Evolutionary conservation across 345 rosid genomes (phyloP), one percentile per base, ranked within the genome.

Genomic region (Cardamine occulta): DNA sequence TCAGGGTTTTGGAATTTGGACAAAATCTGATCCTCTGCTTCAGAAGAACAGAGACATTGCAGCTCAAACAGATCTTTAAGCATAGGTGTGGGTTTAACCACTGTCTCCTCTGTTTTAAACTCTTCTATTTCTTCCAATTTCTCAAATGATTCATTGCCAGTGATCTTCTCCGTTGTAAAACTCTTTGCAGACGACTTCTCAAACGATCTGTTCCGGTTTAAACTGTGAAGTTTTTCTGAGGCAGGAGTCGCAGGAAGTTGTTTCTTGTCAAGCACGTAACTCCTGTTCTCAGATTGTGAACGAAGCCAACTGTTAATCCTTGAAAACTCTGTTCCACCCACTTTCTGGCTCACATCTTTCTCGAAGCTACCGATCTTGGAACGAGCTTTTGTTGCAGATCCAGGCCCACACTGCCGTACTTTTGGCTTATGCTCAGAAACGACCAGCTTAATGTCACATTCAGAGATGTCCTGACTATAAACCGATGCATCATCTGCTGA

Each of bases 401-500:
- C 24, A 28, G 58, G 61, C 6, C 66, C 44, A 56, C 9, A 47
- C 45, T 68, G 4, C 8, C 3, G 47, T 37, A 70, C 58, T 47
- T 59, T 78, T 47, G 74, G 70, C 69, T 81, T 75, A 31, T 81
- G 77, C 40, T 66, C 80, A 42, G 82, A 59, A 14, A 67, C 80
- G 4, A 75, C 81, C 68, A 70, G 47, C 78, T 82, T 86, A 11
- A 79, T 71, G 11, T 90, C 93, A 19, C 82, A 79, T 64, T 88
- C 93, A 47, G 84, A 79, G 40, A 81, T 76, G 45, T 82, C 96
- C 54, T 83, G 88, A 81, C 93, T 85, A 79, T 72, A 73, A 42
- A 82, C 89, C 29, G 92, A 87, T 70, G 82, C 87, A 80, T 62
- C 81, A 71, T 86, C 87, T 51, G 80, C 77, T 59, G 74, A 71